These are phyloP conservation scores for Stygiomarasmius scandens DNA, from an alignment of 1,284 basidiomycete species.

Conservation along the genomic window DNA sequence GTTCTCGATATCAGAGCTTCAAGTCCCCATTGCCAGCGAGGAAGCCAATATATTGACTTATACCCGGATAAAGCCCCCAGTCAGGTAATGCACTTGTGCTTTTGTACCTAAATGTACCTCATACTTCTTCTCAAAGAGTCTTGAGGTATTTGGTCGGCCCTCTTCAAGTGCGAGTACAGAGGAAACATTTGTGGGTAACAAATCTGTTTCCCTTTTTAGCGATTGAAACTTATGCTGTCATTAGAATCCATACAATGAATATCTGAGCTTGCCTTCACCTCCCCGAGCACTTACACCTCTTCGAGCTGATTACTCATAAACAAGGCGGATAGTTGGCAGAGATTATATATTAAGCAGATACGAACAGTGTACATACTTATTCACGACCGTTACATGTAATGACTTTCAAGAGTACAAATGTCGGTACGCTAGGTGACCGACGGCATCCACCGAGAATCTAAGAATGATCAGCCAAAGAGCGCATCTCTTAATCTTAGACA, in stretches of 20 bases:
- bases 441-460: slow-evolving; percentile 40
- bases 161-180: not conserved
- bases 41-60: not conserved
- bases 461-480: slow-evolving; percentile 67
- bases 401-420: no score
- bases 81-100: not conserved
- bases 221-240: no score
- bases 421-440: slow-evolving; percentile 70
- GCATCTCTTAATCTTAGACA: slow-evolving; percentile 58
- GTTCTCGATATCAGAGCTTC: not conserved
- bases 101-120: not conserved
- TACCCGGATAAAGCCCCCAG: not conserved
- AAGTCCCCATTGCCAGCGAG: no score
- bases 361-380: no score
- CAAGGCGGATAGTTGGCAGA: no score
- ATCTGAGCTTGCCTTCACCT: not conserved
- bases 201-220: not conserved
- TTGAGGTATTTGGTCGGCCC: not conserved
- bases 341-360: no score
- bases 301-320: not conserved
- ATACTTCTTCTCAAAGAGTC: not conserved
- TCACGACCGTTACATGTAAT: no score
- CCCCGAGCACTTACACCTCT: not conserved
- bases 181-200: not conserved
- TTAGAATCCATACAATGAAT: not conserved